Base-by-base conservation (phyloP, 495 filamentous ascomycete genomes). In the Sordaria brevicollis region DNA sequence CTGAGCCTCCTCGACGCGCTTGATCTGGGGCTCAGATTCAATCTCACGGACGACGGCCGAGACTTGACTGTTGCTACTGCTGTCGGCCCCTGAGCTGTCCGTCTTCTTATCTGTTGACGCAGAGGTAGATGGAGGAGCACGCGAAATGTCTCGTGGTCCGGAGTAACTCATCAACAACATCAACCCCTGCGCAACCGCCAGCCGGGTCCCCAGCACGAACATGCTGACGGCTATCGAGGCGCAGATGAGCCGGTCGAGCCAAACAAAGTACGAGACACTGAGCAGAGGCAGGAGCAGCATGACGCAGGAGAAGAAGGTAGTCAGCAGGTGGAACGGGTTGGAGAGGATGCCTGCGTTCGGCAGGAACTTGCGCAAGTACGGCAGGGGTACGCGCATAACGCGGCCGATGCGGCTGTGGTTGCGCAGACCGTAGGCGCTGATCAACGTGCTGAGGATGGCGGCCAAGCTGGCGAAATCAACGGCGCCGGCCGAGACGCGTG, bases 381-480 rank as follows among this genome's bases (percentile, higher is more conserved):
- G 88, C n/a, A 97, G 90, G 31, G 89, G 89, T 73, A 97, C 91
- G 17, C 91, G 87, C 85, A 89, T 87, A 65, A 86, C 82, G 69
- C 92, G 91, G 54, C 93, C 92, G 73, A 99, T 97, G n/a, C 94
- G 88, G 2, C 91, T 89, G 76, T 99, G 94, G 80, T 99, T 99
- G 73, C 90, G 90, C 25, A 99, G 83, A 4, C 92, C 88, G 70
- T 96, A 88, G 13, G 93, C 95, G 38, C 92, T 96, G 17, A 97
- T 86, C 9, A 97, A 80, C 0, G 93, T 97, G n/a, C 90, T 91
- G 5, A 86, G 81, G n/a, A 96, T 91, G n/a, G 93, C 92, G 6
- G 93, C 87, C 10, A 97, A 79, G 21, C 92, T 89, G n/a, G 92
- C 92, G 10, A 92, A 80, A 74, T 97, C 93, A 43, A 97, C 85